phyloP scores from a whole-genome alignment of 2,329 filamentous ascomycete genomes.

The Dactylella cylindrospora region DNA sequence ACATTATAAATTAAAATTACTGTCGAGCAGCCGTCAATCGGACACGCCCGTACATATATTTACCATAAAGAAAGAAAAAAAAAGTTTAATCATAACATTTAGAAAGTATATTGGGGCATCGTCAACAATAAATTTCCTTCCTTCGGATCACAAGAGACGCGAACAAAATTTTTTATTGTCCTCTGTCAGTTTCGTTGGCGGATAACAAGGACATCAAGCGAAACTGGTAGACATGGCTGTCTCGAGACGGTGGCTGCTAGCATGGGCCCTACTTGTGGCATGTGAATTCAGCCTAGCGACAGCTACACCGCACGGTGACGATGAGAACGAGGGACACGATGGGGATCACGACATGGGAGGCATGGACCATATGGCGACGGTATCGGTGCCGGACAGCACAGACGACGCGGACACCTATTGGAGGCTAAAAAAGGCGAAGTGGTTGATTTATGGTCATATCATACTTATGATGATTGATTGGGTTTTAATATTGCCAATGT shows the following conservation, averaged over 20 bases:
- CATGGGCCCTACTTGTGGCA: slow-evolving; percentile 26
- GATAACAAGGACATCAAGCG: background rate
- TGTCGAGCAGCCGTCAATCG: no score
- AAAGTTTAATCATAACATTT: no score
- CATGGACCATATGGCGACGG: slow-evolving; percentile 38
- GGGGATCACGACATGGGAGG: slow-evolving; percentile 1
- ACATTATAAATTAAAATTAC: no score
- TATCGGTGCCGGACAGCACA: slow-evolving; percentile 26
- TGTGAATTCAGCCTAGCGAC: slow-evolving; percentile 19
- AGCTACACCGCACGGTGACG: slow-evolving; percentile 17
- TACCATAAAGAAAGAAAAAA: no score
- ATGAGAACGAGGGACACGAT: slow-evolving; percentile 14
- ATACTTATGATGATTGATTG: slow-evolving; percentile 69
- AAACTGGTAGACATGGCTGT: slow-evolving; percentile 15
- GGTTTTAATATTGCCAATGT: slow-evolving; percentile 71
- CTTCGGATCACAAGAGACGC: no score
- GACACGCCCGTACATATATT: no score
- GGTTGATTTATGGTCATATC: slow-evolving; percentile 69
- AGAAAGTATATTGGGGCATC: no score
- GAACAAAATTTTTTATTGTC: no score
- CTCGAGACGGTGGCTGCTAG: slow-evolving; percentile 36
- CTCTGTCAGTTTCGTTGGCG: no score
- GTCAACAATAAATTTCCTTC: no score
- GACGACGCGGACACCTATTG: slow-evolving; percentile 40
- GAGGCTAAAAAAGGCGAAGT: slow-evolving; percentile 27